Evolutionary conservation across 352 stramenopile species (phyloP).

Genomic region (Thraustochytrium striatum): DNA sequence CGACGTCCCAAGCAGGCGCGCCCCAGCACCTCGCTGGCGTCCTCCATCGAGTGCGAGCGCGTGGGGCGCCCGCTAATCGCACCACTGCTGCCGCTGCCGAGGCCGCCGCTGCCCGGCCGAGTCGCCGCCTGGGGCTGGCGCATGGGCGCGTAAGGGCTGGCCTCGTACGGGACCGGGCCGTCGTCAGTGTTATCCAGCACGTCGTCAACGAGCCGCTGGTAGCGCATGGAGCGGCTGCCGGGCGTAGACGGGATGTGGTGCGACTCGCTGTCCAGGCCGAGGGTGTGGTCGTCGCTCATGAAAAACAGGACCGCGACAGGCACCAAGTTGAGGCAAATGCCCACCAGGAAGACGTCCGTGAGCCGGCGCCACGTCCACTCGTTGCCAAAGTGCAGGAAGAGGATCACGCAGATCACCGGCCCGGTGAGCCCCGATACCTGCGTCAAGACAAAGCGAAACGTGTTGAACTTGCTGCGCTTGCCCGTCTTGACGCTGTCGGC

Average conservation of each 20-base stretch:
- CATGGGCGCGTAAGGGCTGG: constrained; percentile 52
- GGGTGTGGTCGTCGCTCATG: constrained; percentile 70
- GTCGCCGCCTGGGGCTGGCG: too few relatives aligned
- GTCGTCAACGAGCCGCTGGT: constrained; percentile 45
- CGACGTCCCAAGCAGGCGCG: too few relatives aligned
- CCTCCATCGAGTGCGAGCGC: too few relatives aligned
- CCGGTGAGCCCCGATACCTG: constrained; percentile 62
- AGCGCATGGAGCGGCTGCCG: constrained; percentile 48
- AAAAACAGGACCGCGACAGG: constrained; percentile 65
- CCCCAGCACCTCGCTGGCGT: too few relatives aligned
- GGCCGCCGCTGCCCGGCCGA: too few relatives aligned
- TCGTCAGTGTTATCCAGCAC: constrained; percentile 48
- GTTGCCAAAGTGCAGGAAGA: constrained; percentile 68
- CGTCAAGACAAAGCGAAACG: constrained; percentile 64
- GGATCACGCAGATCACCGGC: constrained; percentile 60
- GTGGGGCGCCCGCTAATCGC: too few relatives aligned
- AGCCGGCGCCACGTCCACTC: constrained; percentile 63
- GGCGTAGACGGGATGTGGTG: constrained; percentile 58
- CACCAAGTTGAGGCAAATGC: constrained; percentile 62
- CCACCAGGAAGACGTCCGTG: constrained; percentile 63
- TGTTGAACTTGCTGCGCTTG: constrained; percentile 67
- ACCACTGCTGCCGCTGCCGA: too few relatives aligned
- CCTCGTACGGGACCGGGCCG: background rate
- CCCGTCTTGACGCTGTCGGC: constrained; percentile 68
- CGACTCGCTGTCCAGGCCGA: constrained; percentile 64